phyloP scores from a whole-genome alignment of 2,329 filamentous ascomycete species.

The Aspergillus fijiensis region DNA sequence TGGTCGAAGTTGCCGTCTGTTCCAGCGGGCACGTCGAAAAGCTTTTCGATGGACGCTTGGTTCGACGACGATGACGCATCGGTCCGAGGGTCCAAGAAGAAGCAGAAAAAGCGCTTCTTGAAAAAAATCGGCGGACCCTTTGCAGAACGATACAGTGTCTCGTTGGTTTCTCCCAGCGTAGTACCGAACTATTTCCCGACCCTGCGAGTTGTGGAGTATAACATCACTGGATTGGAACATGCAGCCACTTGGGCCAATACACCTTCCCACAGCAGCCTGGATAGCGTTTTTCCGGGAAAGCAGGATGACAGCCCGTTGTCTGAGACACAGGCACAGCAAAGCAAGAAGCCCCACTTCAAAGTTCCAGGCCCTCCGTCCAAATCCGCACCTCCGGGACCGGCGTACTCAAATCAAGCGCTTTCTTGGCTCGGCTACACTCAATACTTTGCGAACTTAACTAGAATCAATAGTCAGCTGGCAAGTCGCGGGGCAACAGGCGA shows the following conservation, averaged over 20 bases:
- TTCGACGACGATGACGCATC: slow-evolving; percentile 7
- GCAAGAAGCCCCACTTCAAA: slow-evolving; percentile 59
- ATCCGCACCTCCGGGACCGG: slow-evolving; percentile 75
- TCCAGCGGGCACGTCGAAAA: slow-evolving; percentile 24
- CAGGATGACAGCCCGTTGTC: slow-evolving; percentile 22
- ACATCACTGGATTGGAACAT: slow-evolving; percentile 73
- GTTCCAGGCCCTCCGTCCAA: slow-evolving; percentile 72
- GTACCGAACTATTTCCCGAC: slow-evolving; percentile 93
- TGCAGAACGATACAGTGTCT: slow-evolving; percentile 80
- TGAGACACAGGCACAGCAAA: slow-evolving; percentile 47
- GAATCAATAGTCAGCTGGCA: slow-evolving; percentile 72
- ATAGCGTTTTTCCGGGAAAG: slow-evolving; percentile 1
- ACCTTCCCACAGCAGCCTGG: neutral
- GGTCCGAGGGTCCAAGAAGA: slow-evolving; percentile 42
- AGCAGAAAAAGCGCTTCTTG: slow-evolving; percentile 55
- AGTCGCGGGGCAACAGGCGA: slow-evolving; percentile 11
- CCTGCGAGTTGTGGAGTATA: slow-evolving; percentile 89
- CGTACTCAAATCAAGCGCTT: slow-evolving; percentile 81
- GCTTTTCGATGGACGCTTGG: slow-evolving; percentile 11
- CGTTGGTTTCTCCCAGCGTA: slow-evolving; percentile 79
- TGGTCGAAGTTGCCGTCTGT: slow-evolving; percentile 74
- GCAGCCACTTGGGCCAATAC: slow-evolving; percentile 35
- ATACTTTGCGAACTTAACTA: slow-evolving; percentile 91
- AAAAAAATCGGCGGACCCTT: slow-evolving; percentile 74
- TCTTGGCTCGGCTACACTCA: slow-evolving; percentile 80